These are phyloP conservation scores for Teunomyces pallodes DNA, from an alignment of 805 yeast species.

Conservation along the genomic window DNA sequence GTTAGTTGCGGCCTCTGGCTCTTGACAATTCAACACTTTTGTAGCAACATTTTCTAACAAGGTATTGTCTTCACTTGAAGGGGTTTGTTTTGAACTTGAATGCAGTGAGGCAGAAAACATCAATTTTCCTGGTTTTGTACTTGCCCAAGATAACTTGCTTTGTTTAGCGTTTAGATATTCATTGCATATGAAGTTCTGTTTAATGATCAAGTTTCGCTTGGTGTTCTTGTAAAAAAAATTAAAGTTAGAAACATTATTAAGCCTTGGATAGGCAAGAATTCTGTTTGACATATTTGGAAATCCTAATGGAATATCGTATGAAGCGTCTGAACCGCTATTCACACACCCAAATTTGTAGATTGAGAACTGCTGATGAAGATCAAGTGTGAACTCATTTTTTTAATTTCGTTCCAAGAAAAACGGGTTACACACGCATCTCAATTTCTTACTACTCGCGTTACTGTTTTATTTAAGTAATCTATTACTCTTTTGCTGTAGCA, in stretches of 20 bases:
- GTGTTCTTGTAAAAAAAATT: conserved; percentile 39
- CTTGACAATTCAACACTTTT: conserved; percentile 45
- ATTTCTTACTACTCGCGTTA: background rate
- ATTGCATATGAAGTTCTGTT: conserved; percentile 36
- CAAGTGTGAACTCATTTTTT: background rate
- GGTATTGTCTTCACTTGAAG: conserved; percentile 7
- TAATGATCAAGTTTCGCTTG: conserved; percentile 24
- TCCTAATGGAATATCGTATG: background rate
- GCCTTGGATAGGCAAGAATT: conserved; percentile 14
- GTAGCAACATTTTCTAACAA: conserved; percentile 41
- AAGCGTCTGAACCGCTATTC: background rate
- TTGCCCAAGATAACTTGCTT: background rate
- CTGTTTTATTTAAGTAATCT: background rate
- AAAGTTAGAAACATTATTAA: conserved; percentile 18
- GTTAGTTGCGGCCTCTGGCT: conserved; percentile 27
- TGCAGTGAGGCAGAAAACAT: background rate
- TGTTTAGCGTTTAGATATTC: conserved; percentile 15
- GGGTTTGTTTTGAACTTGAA: background rate
- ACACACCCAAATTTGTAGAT: background rate
- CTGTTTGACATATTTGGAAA: conserved; percentile 15
- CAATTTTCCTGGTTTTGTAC: background rate
- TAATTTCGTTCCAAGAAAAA: background rate
- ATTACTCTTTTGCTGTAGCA: background rate
- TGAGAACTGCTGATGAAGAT: background rate
- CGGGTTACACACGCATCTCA: background rate